These are phyloP conservation scores for Ophiocytium majus DNA, from an alignment of 352 stramenopile species.

Conservation along the genomic window DNA sequence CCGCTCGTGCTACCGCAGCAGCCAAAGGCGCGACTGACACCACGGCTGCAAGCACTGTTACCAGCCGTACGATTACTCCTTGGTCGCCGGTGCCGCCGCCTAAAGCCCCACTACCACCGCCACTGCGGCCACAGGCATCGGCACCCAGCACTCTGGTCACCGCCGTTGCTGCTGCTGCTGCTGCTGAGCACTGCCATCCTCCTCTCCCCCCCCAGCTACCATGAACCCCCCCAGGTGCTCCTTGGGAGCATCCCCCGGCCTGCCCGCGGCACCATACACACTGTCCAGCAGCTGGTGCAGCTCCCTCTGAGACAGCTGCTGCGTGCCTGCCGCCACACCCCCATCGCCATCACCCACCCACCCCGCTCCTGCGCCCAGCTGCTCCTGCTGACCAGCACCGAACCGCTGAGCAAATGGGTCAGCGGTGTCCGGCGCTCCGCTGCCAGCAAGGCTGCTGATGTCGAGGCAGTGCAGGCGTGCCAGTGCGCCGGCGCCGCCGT, in stretches of 20 bases:
- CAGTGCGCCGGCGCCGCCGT: background rate
- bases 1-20: no score
- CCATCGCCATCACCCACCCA: background rate
- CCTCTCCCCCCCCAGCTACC: no score
- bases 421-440: background rate
- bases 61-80: no score
- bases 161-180: no score
- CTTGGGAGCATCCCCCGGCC: background rate
- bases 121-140: no score
- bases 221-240: no score
- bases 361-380: background rate
- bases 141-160: no score
- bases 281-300: slow-evolving; percentile 4
- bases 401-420: background rate
- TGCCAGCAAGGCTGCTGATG: background rate
- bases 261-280: background rate
- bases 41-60: no score
- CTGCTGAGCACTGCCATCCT: no score
- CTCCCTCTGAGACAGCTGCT: background rate
- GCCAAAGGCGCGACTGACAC: no score
- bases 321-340: background rate
- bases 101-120: no score
- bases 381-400: background rate
- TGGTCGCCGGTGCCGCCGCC: no score
- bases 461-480: background rate